Evolutionary conservation across 495 filamentous ascomycete species (phyloP), one percentile per base, ranked within the genome.

Genomic region (Hyaloscypha finlandica): DNA sequence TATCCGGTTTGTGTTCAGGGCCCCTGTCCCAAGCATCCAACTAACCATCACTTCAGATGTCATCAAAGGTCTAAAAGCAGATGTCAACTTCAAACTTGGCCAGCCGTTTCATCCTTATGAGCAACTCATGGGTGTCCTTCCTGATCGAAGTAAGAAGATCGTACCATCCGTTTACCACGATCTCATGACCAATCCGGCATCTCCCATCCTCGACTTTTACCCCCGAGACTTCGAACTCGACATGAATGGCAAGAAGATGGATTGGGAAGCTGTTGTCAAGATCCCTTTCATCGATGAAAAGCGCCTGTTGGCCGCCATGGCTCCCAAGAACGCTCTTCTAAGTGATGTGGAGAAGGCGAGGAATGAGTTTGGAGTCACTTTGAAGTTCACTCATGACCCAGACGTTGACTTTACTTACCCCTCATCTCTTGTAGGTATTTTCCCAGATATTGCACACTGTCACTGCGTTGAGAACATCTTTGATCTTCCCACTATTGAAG

Each of bases 201-300:
- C 94, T n/a, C 93, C 96, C 14, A 98, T 99, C 76, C 92, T 97
- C 71, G 94, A 98, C 73, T 98, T 99, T 78, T 99, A 99, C 73
- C 96, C 96, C 32, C 86, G 94, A 65, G 94, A 98, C 68, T 99
- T 99, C 70, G 93, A 97, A 69, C 84, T 99, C 22, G 96, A 99
- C 74, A 97, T 98, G 94, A 97, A 98, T 71, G 96, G 96, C 63
- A 99, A 99, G 83, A 99, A 97, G 81, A 96, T 96, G 93, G 96
- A 98, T 70, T 99, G 96, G 96, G 96, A 99, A 73, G 96, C 95
- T 35, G 94, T 99, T 48, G 93, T 98, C 61, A 97, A 97, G 79
- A 98, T 99, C 68, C 96, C 96, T 0, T 99, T 99, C 78, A 99
- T 99, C 71, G 93, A 98, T 35, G 94, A 98, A 75, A 83, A 85